Percentiles rank a stretch among this genome's conserved stretches.
Conservation (phyloP, 768 basidiomycete species). For the Termitomyces bulborhizus region DNA sequence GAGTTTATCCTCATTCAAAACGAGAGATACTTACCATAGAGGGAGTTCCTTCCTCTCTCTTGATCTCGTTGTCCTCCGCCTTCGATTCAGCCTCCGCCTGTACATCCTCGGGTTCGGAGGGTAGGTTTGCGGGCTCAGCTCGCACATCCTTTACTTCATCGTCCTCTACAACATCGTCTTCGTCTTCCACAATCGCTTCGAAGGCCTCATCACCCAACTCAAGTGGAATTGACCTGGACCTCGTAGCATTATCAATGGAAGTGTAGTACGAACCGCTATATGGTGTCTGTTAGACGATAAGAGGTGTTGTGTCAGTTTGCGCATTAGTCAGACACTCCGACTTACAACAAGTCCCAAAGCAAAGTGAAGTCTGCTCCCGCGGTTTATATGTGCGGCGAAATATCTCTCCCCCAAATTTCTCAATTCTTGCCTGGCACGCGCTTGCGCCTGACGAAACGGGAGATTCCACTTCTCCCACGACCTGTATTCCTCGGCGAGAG, state of each 20-base stretch:
- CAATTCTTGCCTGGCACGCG: not conserved
- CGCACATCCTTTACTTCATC: no score
- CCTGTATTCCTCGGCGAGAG: not conserved
- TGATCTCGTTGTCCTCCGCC: not conserved
- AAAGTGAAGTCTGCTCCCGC: not conserved
- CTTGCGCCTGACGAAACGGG: not conserved
- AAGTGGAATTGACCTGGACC: not conserved
- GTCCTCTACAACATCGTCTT: not conserved
- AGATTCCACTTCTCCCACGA: not conserved
- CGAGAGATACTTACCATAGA: not conserved
- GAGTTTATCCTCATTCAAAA: not conserved
- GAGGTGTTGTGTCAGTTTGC: not conserved
- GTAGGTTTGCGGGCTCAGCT: not conserved
- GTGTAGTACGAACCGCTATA: not conserved
- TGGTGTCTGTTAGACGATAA: not conserved
- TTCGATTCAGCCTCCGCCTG: no score
- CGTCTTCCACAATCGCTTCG: not conserved
- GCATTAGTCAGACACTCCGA: not conserved
- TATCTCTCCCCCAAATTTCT: not conserved
- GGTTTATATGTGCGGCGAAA: not conserved
- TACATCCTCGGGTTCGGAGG: not conserved
- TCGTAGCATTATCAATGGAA: not conserved
- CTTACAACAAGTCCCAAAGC: not conserved
- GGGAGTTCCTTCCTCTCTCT: not conserved
- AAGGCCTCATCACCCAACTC: not conserved